phyloP scores from a whole-genome alignment of 768 basidiomycete species.

The Hemileccinum impolitum region DNA sequence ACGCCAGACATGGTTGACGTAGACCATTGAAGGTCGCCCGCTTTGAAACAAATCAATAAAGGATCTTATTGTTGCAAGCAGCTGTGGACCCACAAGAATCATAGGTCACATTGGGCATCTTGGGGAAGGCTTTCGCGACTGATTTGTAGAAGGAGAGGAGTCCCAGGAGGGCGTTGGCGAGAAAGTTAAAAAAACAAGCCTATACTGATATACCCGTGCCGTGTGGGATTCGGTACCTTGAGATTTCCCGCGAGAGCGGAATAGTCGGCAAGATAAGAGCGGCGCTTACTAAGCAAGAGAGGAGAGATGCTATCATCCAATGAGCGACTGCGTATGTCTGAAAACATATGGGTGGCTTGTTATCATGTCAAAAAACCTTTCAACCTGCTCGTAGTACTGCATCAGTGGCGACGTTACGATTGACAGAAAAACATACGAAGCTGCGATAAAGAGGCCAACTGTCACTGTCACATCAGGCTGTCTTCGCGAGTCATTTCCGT shows the following conservation, averaged over 20 bases:
- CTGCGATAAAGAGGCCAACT: slow-evolving; percentile 21
- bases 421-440: slow-evolving; percentile 8
- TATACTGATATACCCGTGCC: slow-evolving; percentile 18
- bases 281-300: slow-evolving; percentile 17
- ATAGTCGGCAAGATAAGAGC: slow-evolving; percentile 20
- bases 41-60: slow-evolving; percentile 20
- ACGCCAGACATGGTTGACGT: slow-evolving; percentile 15
- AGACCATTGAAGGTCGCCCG: slow-evolving; percentile 36
- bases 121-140: background rate
- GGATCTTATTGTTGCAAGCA: background rate
- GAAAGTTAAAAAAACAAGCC: background rate
- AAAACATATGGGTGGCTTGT: background rate
- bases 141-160: background rate
- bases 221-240: slow-evolving; percentile 21
- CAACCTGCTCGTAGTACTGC: too few species aligned
- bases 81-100: slow-evolving; percentile 33
- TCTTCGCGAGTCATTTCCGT: too few species aligned
- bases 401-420: background rate
- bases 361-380: slow-evolving; percentile 16
- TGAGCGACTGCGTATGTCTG: slow-evolving; percentile 1
- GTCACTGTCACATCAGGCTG: background rate
- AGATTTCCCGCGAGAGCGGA: background rate
- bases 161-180: slow-evolving; percentile 2
- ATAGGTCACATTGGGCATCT: slow-evolving; percentile 45
- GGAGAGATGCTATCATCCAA: slow-evolving; percentile 22